Percentiles rank a stretch among this genome's conserved stretches.
phyloP scores from a whole-genome alignment of 179 eudicot genomes.

The Corrigiola litoralis region DNA sequence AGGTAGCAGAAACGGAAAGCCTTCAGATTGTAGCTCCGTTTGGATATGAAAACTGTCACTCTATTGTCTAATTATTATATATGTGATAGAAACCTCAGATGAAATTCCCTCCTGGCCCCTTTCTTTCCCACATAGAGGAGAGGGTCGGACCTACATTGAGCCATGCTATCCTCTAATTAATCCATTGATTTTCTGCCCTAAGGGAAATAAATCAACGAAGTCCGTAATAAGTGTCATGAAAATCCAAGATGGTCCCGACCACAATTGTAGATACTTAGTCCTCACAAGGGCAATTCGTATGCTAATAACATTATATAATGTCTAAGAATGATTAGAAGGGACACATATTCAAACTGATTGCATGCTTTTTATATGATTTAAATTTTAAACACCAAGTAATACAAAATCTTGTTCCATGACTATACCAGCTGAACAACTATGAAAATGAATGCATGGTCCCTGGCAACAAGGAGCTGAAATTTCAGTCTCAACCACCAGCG shows the following conservation, averaged over 20 bases:
- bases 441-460: slow-evolving; percentile 90
- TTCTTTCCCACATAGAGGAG: background rate
- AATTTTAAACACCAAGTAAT: background rate
- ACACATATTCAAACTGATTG: background rate
- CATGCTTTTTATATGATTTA: background rate
- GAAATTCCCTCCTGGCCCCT: too few species aligned
- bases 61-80: too few species aligned
- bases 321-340: background rate
- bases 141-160: too few species aligned
- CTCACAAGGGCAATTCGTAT: background rate
- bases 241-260: background rate
- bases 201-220: too few species aligned
- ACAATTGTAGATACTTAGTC: background rate
- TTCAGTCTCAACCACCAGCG: slow-evolving; percentile 98
- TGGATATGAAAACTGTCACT: background rate
- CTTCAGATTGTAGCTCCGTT: background rate
- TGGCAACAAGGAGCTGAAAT: slow-evolving; percentile 93
- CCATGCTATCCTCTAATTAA: too few species aligned
- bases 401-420: slow-evolving; percentile 1
- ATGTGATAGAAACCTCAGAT: too few species aligned
- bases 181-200: too few species aligned
- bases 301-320: background rate
- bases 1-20: background rate
- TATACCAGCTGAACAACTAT: slow-evolving; percentile 88
- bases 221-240: background rate